phyloP scores from a whole-genome alignment of 139 green algal species.

The Closterium sp. region DNA sequence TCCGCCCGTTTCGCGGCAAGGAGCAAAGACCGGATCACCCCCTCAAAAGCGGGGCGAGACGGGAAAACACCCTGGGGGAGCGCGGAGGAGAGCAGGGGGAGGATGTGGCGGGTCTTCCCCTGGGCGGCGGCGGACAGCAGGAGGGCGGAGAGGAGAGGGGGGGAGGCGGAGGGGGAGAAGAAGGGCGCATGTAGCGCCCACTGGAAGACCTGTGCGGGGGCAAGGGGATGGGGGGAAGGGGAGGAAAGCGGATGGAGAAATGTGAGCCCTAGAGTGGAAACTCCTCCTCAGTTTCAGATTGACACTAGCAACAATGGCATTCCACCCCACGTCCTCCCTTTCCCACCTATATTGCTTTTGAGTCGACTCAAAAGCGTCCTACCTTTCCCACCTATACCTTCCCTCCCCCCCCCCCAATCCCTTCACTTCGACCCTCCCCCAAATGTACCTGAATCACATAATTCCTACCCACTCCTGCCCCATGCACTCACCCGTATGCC shows the following conservation, averaged over 20 bases:
- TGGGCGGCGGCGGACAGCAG: neutral
- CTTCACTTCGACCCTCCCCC: too few species aligned
- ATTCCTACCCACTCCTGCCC: too few species aligned
- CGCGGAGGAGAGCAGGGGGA: neutral
- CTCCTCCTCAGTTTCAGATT: too few species aligned
- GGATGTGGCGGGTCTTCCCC: neutral
- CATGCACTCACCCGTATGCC: neutral
- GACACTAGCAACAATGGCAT: too few species aligned
- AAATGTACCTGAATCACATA: too few species aligned
- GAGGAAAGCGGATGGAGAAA: neutral
- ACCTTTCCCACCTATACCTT: too few species aligned
- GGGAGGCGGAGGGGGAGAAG: neutral
- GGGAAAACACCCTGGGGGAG: neutral
- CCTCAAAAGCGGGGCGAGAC: neutral
- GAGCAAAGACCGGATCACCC: neutral
- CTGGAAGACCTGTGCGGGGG: neutral
- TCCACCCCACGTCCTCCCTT: too few species aligned
- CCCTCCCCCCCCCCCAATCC: too few species aligned
- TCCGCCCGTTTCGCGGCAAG: neutral
- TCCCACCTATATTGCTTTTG: too few species aligned
- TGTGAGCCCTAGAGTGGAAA: too few species aligned
- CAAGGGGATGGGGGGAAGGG: neutral
- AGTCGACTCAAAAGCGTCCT: too few species aligned
- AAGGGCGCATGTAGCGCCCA: slow-evolving; percentile 2
- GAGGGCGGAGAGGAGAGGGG: neutral